Percentiles rank a stretch among this genome's conserved stretches.
Evolutionary conservation across 768 basidiomycete genomes (phyloP).

Genomic region (Amanita subjunquillea): DNA sequence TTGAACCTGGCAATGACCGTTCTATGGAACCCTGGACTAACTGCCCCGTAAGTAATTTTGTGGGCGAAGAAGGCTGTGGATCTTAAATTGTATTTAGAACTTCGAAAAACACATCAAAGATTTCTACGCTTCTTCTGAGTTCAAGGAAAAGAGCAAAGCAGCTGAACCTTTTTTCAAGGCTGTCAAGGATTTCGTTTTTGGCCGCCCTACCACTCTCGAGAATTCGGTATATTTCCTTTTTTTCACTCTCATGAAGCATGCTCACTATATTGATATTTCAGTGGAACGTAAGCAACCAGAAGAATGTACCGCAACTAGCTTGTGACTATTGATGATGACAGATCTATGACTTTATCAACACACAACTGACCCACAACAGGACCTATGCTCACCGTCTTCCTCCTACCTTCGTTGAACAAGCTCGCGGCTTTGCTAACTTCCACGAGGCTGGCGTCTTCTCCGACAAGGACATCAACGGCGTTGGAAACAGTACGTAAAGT

Average conservation of each 20-base stretch:
- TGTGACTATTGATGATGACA: slow-evolving; percentile 16
- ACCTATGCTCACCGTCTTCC: slow-evolving; percentile 72
- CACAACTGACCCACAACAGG: slow-evolving; percentile 72
- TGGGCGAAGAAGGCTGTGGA: not conserved
- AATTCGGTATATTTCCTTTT: slow-evolving; percentile 43
- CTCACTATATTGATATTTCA: slow-evolving; percentile 19
- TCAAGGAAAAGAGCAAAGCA: slow-evolving; percentile 48
- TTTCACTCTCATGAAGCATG: not conserved
- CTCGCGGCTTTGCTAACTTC: slow-evolving; percentile 65
- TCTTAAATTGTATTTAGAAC: slow-evolving; percentile 23
- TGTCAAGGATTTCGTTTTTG: slow-evolving; percentile 63
- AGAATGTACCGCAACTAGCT: slow-evolving; percentile 1
- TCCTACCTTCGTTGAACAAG: slow-evolving; percentile 69
- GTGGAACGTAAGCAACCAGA: slow-evolving; percentile 59
- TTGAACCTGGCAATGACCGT: slow-evolving; percentile 75
- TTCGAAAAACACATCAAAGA: slow-evolving; percentile 55
- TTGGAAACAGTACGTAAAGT: slow-evolving; percentile 64
- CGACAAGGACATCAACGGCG: slow-evolving; percentile 43
- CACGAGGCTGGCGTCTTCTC: slow-evolving; percentile 75
- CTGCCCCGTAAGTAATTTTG: slow-evolving; percentile 29
- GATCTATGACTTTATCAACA: slow-evolving; percentile 73
- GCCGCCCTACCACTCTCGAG: slow-evolving; percentile 53
- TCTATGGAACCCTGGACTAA: slow-evolving; percentile 74
- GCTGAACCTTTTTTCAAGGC: slow-evolving; percentile 58
- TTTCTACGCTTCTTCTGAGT: slow-evolving; percentile 53